These are phyloP conservation scores for Chamaecyparis obtusa DNA, from an alignment of 75 land plant species.

Conservation along the genomic window DNA sequence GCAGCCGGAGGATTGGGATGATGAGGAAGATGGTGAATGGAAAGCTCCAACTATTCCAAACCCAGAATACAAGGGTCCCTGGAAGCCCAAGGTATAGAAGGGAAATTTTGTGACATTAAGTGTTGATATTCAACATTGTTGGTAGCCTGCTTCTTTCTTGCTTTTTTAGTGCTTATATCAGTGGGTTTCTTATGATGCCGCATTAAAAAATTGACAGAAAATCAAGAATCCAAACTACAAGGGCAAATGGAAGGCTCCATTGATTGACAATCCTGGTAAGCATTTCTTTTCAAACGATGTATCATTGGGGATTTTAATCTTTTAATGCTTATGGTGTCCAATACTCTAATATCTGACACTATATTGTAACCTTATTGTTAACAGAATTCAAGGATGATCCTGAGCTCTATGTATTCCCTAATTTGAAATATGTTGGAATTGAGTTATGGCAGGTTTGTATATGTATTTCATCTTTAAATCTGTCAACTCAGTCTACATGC, in stretches of 20 bases:
- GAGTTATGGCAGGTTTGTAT: constrained; percentile 96
- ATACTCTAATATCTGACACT: neutral
- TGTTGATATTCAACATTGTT: neutral
- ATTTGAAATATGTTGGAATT: constrained; percentile 81
- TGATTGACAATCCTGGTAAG: constrained; percentile 96
- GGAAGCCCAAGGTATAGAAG: constrained; percentile 71
- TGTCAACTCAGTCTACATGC: constrained; percentile 35
- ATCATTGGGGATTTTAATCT: neutral
- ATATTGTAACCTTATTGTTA: neutral
- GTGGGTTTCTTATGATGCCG: constrained; percentile 5
- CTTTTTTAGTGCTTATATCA: neutral
- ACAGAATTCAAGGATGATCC: constrained; percentile 98
- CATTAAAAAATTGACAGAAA: constrained; percentile 44
- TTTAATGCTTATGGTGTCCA: neutral
- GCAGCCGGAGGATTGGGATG: constrained; percentile 99
- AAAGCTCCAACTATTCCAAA: constrained; percentile 85
- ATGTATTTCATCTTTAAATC: constrained; percentile 24
- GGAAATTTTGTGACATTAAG: neutral
- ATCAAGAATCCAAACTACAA: constrained; percentile 94
- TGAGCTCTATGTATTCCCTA: constrained; percentile 83
- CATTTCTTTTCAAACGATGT: neutral
- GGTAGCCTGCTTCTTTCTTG: neutral
- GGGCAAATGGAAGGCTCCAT: constrained; percentile 96
- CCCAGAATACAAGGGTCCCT: constrained; percentile 96
- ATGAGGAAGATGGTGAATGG: constrained; percentile 98